A percentile compares a stretch with the other conserved stretches of the same genome.
Conservation (phyloP, 345 rosid species). For the Acer negundo region DNA sequence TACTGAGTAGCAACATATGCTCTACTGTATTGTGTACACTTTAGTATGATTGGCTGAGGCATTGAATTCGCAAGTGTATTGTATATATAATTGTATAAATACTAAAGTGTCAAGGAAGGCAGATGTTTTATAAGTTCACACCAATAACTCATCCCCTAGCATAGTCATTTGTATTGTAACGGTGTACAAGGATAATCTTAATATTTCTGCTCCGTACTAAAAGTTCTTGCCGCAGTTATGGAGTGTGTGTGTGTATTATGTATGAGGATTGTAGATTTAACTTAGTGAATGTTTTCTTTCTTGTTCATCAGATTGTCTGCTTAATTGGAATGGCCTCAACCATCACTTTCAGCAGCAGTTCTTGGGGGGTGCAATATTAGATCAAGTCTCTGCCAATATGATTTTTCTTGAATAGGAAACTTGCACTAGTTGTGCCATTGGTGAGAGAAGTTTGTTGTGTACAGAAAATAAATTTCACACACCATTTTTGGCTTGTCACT, state of each 20-base stretch:
- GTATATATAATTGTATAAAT: background rate
- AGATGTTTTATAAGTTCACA: background rate
- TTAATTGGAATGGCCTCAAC: conserved; percentile 8
- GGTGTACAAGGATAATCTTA: background rate
- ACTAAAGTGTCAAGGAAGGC: background rate
- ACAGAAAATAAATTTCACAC: background rate
- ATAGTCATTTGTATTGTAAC: background rate
- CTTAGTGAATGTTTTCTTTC: conserved; percentile 2
- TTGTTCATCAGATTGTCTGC: conserved; percentile 24
- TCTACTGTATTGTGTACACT: background rate
- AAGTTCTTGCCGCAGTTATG: background rate
- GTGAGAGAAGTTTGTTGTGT: conserved; percentile 10
- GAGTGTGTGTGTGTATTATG: background rate
- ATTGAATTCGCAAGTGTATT: background rate
- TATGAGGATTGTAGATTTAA: background rate
- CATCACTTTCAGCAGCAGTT: background rate
- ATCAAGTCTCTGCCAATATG: background rate
- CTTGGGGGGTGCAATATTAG: background rate
- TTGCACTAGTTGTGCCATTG: background rate
- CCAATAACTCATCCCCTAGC: background rate
- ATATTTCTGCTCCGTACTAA: background rate
- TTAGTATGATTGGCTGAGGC: background rate
- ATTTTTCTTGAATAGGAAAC: background rate
- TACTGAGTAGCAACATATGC: background rate
- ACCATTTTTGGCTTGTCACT: background rate